A percentile compares a stretch with the other conserved stretches of the same genome.
These are phyloP conservation scores for Cytospora piceae DNA, from an alignment of 2,329 filamentous ascomycete genomes.

Conservation along the genomic window DNA sequence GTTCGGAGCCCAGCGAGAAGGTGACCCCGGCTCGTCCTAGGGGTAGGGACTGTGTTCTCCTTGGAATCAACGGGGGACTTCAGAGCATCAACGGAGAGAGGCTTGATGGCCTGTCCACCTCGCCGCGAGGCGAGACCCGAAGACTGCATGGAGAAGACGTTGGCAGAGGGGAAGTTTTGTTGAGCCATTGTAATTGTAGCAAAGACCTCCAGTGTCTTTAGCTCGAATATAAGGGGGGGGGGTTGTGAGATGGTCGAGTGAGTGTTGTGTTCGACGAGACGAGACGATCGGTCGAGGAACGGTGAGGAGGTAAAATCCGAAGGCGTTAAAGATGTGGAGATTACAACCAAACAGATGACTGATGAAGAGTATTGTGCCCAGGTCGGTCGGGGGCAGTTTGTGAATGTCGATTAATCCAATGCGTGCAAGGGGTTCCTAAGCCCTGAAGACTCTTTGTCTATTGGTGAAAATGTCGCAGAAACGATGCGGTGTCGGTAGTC, in stretches of 20 bases:
- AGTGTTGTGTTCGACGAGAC: conserved; percentile 5
- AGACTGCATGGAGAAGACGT: conserved; percentile 74
- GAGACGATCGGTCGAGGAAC: conserved; percentile 4
- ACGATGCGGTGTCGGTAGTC: conserved; percentile 23
- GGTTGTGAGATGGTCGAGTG: background rate
- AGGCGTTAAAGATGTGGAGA: background rate
- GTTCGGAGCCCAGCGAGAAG: conserved; percentile 91
- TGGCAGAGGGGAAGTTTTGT: conserved; percentile 73
- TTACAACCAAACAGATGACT: conserved; percentile 25
- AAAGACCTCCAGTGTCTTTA: conserved; percentile 95
- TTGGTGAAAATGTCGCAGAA: conserved; percentile 20
- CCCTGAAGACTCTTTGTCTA: conserved; percentile 4
- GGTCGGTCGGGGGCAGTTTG: conserved; percentile 8
- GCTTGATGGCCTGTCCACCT: conserved; percentile 87
- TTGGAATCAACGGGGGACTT: conserved; percentile 68
- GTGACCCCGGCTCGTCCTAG: conserved; percentile 92
- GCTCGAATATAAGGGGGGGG: conserved; percentile 42
- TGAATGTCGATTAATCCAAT: conserved; percentile 26
- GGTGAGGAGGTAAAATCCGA: background rate
- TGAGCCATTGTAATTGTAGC: conserved; percentile 80
- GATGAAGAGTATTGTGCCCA: conserved; percentile 17
- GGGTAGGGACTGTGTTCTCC: conserved; percentile 74
- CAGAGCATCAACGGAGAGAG: conserved; percentile 75
- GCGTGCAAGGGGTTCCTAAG: conserved; percentile 8
- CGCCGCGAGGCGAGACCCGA: conserved; percentile 83